Conservation (phyloP, 2,329 filamentous ascomycete genomes). For the Neodidymelliopsis sp. region DNA sequence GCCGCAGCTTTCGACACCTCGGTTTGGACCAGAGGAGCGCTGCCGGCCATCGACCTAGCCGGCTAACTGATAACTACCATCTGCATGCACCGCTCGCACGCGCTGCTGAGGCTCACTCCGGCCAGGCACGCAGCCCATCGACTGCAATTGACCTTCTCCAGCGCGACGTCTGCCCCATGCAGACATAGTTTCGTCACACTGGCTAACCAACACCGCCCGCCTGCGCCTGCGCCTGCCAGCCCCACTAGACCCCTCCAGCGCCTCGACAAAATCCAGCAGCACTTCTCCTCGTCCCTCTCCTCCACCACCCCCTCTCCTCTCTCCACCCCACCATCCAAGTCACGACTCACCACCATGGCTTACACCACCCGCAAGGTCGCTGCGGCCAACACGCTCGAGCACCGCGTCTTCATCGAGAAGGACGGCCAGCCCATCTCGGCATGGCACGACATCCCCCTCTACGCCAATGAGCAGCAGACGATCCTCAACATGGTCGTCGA, state of each 20-base stretch:
- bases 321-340: slow-evolving; percentile 29
- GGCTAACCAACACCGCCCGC: slow-evolving; percentile 47
- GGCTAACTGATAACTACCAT: slow-evolving; percentile 20
- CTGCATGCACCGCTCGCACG: slow-evolving; percentile 36
- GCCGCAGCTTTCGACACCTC: slow-evolving; percentile 31
- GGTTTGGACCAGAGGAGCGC: slow-evolving; percentile 27
- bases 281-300: slow-evolving; percentile 44
- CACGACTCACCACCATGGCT: slow-evolving; percentile 57
- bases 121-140: slow-evolving; percentile 27
- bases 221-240: slow-evolving; percentile 42
- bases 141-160: slow-evolving; percentile 28
- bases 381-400: slow-evolving; percentile 90
- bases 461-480: slow-evolving; percentile 94
- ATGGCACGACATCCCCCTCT: slow-evolving; percentile 98
- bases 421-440: slow-evolving; percentile 92
- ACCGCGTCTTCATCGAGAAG: slow-evolving; percentile 97
- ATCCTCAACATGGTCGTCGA: slow-evolving; percentile 99
- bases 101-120: slow-evolving; percentile 34
- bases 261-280: slow-evolving; percentile 52
- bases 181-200: slow-evolving; percentile 50
- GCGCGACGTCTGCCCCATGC: slow-evolving; percentile 41
- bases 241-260: slow-evolving; percentile 50
- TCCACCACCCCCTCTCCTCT: slow-evolving; percentile 25
- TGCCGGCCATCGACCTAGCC: slow-evolving; percentile 24
- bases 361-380: slow-evolving; percentile 89